phyloP scores from a whole-genome alignment of 208 protist genomes.

The Novymonas esmeraldas region DNA sequence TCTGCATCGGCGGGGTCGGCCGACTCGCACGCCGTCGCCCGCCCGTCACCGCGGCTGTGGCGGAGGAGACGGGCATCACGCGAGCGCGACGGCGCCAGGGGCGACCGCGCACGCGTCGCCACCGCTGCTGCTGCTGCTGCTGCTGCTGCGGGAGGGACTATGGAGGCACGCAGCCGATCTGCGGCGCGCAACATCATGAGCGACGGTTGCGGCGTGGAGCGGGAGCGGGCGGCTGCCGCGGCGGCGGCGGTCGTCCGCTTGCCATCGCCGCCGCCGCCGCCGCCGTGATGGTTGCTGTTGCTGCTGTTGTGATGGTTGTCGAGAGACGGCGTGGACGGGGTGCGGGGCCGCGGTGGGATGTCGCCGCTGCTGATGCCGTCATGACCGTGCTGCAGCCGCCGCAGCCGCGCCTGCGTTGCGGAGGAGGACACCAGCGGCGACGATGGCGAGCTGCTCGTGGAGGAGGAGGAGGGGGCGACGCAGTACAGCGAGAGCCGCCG shows the following conservation, averaged over 20 bases:
- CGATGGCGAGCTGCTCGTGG: not conserved
- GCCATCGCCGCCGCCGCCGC: not conserved
- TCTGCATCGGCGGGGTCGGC: no score
- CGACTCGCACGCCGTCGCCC: no score
- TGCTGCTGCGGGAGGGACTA: slow-evolving; percentile 1
- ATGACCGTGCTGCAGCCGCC: not conserved
- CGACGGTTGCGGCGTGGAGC: slow-evolving; percentile 7
- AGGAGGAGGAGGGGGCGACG: not conserved
- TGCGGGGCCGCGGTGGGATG: not conserved
- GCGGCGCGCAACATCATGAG: slow-evolving; percentile 24
- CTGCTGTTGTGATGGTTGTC: not conserved
- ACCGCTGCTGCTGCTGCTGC: slow-evolving; percentile 1
- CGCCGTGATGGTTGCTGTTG: no score
- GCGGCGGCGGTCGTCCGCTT: no score
- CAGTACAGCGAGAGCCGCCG: slow-evolving; percentile 3
- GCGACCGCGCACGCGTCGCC: not conserved
- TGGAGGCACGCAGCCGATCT: slow-evolving; percentile 13
- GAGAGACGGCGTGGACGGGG: not conserved
- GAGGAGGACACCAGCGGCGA: not conserved
- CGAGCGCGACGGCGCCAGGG: not conserved
- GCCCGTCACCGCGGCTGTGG: not conserved
- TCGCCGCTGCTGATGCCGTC: not conserved
- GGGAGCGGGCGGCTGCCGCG: not conserved
- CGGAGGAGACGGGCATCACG: not conserved
- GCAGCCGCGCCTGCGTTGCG: not conserved